Evolutionary conservation across 1,139 yeast species (phyloP).

Genomic region (Zygosaccharomyces pseudobailii): DNA sequence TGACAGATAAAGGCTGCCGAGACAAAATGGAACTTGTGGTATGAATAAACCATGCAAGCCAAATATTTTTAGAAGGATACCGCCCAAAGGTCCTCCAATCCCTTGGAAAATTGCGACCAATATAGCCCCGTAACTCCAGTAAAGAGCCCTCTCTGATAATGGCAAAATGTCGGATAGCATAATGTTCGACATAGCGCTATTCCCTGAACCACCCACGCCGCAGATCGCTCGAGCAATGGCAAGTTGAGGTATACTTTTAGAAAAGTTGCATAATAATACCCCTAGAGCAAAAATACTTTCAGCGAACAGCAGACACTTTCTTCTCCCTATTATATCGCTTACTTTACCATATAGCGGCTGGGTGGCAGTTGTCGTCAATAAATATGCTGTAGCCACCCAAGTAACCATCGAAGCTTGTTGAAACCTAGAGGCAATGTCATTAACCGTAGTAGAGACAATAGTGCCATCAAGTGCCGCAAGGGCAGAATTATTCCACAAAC

Average conservation of each 20-base stretch:
- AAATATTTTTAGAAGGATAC: slow-evolving; percentile 8
- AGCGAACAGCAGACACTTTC: slow-evolving; percentile 30
- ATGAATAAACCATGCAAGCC: slow-evolving; percentile 60
- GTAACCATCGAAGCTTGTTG: slow-evolving; percentile 36
- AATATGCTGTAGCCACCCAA: slow-evolving; percentile 33
- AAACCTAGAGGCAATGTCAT: slow-evolving; percentile 37
- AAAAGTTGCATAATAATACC: slow-evolving; percentile 8
- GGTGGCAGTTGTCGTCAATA: slow-evolving; percentile 29
- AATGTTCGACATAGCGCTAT: slow-evolving; percentile 11
- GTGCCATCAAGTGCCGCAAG: slow-evolving; percentile 38
- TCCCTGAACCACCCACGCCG: slow-evolving; percentile 15
- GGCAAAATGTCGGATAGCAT: slow-evolving; percentile 13
- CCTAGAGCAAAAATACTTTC: slow-evolving; percentile 31
- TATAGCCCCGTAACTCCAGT: slow-evolving; percentile 14
- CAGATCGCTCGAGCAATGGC: slow-evolving; percentile 14
- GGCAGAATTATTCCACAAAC: slow-evolving; percentile 36
- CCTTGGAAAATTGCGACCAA: slow-evolving; percentile 10
- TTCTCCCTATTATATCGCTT: slow-evolving; percentile 38
- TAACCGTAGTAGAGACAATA: slow-evolving; percentile 37
- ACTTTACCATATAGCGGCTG: slow-evolving; percentile 36
- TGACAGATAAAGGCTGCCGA: slow-evolving; percentile 36
- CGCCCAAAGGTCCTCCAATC: slow-evolving; percentile 13
- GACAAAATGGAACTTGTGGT: slow-evolving; percentile 55
- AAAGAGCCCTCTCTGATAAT: slow-evolving; percentile 10
- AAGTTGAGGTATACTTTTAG: slow-evolving; percentile 9